Evolutionary conservation across 2,329 filamentous ascomycete genomes (phyloP).

Genomic region (Nigrospora oryzae): DNA sequence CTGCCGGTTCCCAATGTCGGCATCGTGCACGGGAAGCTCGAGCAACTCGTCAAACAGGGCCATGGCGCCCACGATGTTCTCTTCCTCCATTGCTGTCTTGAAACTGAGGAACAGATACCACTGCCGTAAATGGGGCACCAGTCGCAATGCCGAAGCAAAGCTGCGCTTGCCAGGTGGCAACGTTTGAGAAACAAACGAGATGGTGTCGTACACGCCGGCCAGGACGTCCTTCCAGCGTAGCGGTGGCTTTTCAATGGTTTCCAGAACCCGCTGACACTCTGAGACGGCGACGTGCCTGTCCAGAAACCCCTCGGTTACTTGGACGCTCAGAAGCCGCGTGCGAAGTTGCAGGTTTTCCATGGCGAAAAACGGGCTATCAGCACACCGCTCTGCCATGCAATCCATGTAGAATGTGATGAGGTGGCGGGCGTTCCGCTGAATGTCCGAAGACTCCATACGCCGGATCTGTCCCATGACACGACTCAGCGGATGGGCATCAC

Average conservation of each 20-base stretch:
- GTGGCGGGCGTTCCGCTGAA: neutral
- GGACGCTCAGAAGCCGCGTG: neutral
- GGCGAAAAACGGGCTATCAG: neutral
- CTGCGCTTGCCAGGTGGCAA: neutral
- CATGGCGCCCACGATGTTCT: neutral
- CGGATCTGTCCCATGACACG: neutral
- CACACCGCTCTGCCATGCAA: neutral
- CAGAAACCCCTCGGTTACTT: neutral
- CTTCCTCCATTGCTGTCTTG: neutral
- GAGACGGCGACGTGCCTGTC: neutral
- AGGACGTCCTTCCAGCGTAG: neutral
- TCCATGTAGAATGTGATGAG: neutral
- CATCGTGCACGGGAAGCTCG: neutral
- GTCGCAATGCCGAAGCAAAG: neutral
- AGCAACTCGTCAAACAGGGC: neutral
- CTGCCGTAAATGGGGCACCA: neutral
- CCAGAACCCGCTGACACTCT: neutral
- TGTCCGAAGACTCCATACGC: neutral
- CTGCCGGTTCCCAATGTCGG: neutral
- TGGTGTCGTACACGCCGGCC: neutral
- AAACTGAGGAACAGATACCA: conserved; percentile 1
- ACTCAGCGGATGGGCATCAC: neutral
- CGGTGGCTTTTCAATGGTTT: neutral
- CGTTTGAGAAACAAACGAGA: neutral
- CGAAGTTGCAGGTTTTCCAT: conserved; percentile 1